phyloP scores from a whole-genome alignment of 768 basidiomycete genomes.

The Psilocybe subaeruginosa region DNA sequence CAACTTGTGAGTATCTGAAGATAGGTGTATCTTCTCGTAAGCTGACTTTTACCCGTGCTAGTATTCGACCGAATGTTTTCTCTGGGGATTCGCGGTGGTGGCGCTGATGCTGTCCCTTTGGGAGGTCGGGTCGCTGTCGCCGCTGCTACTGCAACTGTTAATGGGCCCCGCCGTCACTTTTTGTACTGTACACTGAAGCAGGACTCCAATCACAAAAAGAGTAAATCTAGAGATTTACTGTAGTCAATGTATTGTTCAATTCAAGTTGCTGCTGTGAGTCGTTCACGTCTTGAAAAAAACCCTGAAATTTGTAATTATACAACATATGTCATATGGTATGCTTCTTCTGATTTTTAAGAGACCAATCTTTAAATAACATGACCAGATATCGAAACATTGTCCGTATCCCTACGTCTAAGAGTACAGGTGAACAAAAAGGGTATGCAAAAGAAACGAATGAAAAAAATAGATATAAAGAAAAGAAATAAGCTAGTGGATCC shows the following conservation, averaged over 20 bases:
- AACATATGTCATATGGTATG: background rate
- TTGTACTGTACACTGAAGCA: constrained; percentile 78
- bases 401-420: constrained; percentile 8
- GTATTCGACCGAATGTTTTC: constrained; percentile 93
- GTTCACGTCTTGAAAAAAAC: background rate
- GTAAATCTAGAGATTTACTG: constrained; percentile 27
- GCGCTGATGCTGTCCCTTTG: constrained; percentile 64
- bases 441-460: constrained; percentile 3
- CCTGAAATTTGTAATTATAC: background rate
- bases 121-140: constrained; percentile 67
- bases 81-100: constrained; percentile 78
- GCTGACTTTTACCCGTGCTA: constrained; percentile 27
- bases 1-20: constrained; percentile 59
- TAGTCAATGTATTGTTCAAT: background rate
- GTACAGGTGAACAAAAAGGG: constrained; percentile 5
- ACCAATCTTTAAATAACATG: constrained; percentile 9
- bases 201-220: constrained; percentile 48
- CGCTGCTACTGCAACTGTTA: constrained; percentile 60
- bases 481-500: constrained; percentile 5
- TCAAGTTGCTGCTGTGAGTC: background rate
- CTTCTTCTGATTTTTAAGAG: background rate
- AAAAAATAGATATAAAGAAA: constrained; percentile 7
- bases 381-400: constrained; percentile 12
- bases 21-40: background rate
- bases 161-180: constrained; percentile 83